Percentiles rank a stretch among this genome's conserved stretches.
Conservation (phyloP, 2,329 filamentous ascomycete species). For the Pseudohalonectria lignicola region DNA sequence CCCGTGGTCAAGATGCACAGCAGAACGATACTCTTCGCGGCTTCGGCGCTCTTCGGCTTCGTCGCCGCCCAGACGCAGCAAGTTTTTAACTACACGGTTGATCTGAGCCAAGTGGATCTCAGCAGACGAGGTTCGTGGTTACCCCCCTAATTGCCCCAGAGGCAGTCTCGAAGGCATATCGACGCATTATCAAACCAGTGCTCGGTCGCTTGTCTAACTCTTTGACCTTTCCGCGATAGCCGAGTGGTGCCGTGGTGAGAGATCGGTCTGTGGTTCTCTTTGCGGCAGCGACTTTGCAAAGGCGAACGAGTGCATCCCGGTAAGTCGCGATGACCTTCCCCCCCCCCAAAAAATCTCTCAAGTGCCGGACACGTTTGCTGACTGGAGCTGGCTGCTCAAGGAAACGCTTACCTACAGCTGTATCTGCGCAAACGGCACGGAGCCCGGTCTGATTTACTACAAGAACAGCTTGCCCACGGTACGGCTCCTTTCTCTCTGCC, state of each 20-base stretch:
- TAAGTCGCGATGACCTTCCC: constrained; percentile 25
- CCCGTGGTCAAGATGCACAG: too few species aligned
- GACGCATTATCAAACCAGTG: too few species aligned
- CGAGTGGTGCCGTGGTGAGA: constrained; percentile 39
- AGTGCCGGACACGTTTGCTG: too few species aligned
- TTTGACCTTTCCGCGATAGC: constrained; percentile 28
- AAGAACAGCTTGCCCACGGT: constrained; percentile 36
- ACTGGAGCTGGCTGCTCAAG: too few species aligned
- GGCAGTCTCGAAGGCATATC: too few species aligned
- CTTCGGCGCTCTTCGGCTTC: constrained; percentile 27
- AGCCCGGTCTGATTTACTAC: constrained; percentile 42
- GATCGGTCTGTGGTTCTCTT: constrained; percentile 36
- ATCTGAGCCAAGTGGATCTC: constrained; percentile 22
- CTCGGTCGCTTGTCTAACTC: too few species aligned
- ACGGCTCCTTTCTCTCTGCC: constrained; percentile 1
- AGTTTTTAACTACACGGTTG: constrained; percentile 27
- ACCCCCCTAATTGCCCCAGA: too few species aligned
- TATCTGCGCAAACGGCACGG: constrained; percentile 35
- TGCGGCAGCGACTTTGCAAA: constrained; percentile 23
- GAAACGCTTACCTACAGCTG: constrained; percentile 33
- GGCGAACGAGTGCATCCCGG: constrained; percentile 33
- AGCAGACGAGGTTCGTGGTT: constrained; percentile 28
- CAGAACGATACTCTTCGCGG: constrained; percentile 26
- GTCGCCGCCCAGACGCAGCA: constrained; percentile 28
- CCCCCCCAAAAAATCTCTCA: too few species aligned